These are phyloP conservation scores for Intubia oerlemansii DNA, from an alignment of 2,329 filamentous ascomycete species.

Conservation along the genomic window DNA sequence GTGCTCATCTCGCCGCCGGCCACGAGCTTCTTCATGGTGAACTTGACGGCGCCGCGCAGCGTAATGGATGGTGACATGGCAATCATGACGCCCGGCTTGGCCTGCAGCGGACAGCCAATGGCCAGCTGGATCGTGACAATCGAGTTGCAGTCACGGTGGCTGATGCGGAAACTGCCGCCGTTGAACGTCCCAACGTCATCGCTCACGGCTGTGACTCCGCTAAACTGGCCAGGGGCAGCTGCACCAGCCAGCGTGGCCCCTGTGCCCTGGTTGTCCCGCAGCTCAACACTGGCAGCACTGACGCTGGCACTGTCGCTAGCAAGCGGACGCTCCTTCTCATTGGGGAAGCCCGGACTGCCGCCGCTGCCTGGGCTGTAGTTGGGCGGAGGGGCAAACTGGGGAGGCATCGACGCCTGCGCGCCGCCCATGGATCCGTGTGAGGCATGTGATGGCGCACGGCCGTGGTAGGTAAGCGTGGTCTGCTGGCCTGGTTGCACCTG, in stretches of 20 bases:
- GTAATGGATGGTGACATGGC: conserved; percentile 82
- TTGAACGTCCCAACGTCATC: conserved; percentile 97
- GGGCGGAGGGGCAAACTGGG: conserved; percentile 12
- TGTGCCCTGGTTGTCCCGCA: conserved; percentile 11
- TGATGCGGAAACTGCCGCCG: conserved; percentile 82
- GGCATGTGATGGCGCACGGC: conserved; percentile 12
- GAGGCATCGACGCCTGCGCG: conserved; percentile 3
- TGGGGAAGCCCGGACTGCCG: conserved; percentile 9
- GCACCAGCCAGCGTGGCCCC: conserved; percentile 17
- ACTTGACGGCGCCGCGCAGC: conserved; percentile 63
- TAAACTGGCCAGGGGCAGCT: conserved; percentile 32
- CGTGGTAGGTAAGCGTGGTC: conserved; percentile 14
- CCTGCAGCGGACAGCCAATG: conserved; percentile 63
- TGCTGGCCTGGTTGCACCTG: no score
- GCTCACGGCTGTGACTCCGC: conserved; percentile 36
- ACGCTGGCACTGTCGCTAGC: background rate
- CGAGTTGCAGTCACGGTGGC: conserved; percentile 77
- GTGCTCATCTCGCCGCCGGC: conserved; percentile 57
- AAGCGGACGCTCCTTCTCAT: conserved; percentile 11
- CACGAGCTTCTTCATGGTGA: conserved; percentile 81
- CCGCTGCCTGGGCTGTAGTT: conserved; percentile 12
- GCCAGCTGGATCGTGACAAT: conserved; percentile 78
- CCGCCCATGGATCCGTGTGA: conserved; percentile 5
- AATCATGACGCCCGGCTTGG: conserved; percentile 78
- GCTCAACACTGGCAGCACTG: conserved; percentile 8